phyloP scores from a whole-genome alignment of 768 basidiomycete genomes.

The Austroboletus eburneus region DNA sequence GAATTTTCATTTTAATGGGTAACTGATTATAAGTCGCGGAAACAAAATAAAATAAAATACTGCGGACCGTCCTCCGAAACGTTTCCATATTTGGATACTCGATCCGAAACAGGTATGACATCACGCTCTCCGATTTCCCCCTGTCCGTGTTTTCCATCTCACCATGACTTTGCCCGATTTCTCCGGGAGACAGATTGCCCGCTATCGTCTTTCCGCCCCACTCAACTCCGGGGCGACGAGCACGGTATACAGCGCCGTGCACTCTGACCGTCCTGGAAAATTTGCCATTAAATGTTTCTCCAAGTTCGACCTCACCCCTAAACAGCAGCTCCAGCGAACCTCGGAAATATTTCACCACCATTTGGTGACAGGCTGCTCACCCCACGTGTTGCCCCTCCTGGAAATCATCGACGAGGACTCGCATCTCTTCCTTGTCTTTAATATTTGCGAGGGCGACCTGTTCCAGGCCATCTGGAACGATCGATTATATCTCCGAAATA shows the following conservation, averaged over 20 bases:
- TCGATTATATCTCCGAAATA: constrained; percentile 52
- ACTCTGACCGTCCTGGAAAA: constrained; percentile 39
- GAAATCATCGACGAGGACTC: constrained; percentile 55
- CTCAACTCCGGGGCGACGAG: constrained; percentile 78
- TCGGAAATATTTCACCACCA: constrained; percentile 66
- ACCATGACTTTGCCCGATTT: constrained; percentile 42
- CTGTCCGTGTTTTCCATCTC: background rate
- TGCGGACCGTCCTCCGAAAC: background rate
- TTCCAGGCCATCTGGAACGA: constrained; percentile 64
- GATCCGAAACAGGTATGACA: background rate
- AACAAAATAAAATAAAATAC: too few relatives aligned
- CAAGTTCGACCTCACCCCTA: constrained; percentile 49
- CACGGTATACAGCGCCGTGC: constrained; percentile 69
- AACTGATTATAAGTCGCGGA: too few relatives aligned
- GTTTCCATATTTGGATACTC: background rate
- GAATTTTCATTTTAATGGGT: too few relatives aligned
- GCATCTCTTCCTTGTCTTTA: constrained; percentile 65
- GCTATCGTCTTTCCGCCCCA: constrained; percentile 54
- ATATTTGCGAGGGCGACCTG: constrained; percentile 57
- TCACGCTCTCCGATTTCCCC: background rate
- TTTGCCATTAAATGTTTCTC: constrained; percentile 78
- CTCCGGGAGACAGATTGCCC: constrained; percentile 49
- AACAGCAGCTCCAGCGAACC: constrained; percentile 54
- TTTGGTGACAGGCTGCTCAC: constrained; percentile 45
- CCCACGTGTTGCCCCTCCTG: constrained; percentile 67